Evolutionary conservation across 495 filamentous ascomycete genomes (phyloP), one percentile per base, ranked within the genome.

Genomic region (Trichoderma orchidacearum): DNA sequence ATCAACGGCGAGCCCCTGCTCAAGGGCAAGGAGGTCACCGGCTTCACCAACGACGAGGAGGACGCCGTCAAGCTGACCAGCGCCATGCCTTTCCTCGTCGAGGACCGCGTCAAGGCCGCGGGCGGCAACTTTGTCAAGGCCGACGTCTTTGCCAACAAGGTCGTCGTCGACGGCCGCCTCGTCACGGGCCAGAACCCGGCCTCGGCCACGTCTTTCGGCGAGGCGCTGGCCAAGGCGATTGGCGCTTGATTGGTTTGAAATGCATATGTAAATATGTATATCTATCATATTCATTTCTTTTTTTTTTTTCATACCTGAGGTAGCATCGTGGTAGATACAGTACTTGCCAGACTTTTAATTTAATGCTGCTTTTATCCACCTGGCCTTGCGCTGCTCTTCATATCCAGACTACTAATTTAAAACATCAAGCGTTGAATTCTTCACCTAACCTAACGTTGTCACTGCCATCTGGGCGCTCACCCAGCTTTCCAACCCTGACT

Each of bases 161-260:
- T 88, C 12, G 75, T 81, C 27, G 75, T 82, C 29, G 75, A 77
- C 45, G 84, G 83, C 0, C 72, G 69, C 61, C 55, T 90, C 55
- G 85, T 90, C 58, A 89, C 86, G 2, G 86, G 86, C 0, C 85
- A 90, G 72, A 90, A 89, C 61, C 86, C 86, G 15, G 78, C 76
- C 8, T 84, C 80, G 64, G 85, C 83, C 12, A 73, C 70, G 28
- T 75, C 64, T 0, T 70, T 89, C 50, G 85, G 76, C 0, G 74
- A 84, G 66, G 72, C 65, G n/a, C 59, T 76, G 59, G 61, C 68
- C 15, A 69, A 68, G 62, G 61, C 64, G 8, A 60, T 69, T 34
- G 55, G 38, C 21, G 52, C 32, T 36, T 55, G 27, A 38, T 4
- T 9, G 13, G 30, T 32, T n/a, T n/a, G n/a, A n/a, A n/a, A n/a